These are phyloP conservation scores for Colletotrichum eleusines DNA, from an alignment of 2,329 filamentous ascomycete genomes.

Conservation along the genomic window DNA sequence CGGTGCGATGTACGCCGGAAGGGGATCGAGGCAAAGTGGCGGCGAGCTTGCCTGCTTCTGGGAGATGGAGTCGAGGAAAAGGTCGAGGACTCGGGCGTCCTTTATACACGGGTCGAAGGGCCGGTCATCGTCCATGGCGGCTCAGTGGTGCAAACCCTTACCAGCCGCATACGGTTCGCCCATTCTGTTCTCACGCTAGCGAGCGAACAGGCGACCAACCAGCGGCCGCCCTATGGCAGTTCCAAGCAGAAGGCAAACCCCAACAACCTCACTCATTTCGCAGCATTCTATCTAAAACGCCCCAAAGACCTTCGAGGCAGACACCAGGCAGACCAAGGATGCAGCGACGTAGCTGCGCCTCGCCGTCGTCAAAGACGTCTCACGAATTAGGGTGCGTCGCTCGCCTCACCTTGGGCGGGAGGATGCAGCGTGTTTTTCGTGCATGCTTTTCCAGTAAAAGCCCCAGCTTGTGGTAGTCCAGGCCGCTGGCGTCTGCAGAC, in stretches of 20 bases:
- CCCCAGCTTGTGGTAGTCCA: too few relatives aligned
- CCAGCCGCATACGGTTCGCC: neutral
- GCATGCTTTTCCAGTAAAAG: neutral
- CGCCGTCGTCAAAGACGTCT: conserved; percentile 5
- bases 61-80: neutral
- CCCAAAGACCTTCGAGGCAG: neutral
- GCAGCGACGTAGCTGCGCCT: conserved; percentile 29
- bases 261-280: neutral
- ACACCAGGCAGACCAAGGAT: neutral
- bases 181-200: neutral
- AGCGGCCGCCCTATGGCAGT: neutral
- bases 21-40: too few relatives aligned
- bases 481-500: neutral
- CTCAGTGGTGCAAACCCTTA: neutral
- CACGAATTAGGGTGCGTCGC: neutral
- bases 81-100: neutral
- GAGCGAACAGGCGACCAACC: neutral
- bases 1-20: neutral
- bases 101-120: neutral
- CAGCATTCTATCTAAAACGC: conserved; percentile 13
- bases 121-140: neutral
- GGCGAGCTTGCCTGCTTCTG: neutral
- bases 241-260: neutral
- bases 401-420: conserved; percentile 31
- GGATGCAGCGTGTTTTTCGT: conserved; percentile 13